Evolutionary conservation across 495 filamentous ascomycete genomes (phyloP).

Genomic region (Geopyxis carbonaria): DNA sequence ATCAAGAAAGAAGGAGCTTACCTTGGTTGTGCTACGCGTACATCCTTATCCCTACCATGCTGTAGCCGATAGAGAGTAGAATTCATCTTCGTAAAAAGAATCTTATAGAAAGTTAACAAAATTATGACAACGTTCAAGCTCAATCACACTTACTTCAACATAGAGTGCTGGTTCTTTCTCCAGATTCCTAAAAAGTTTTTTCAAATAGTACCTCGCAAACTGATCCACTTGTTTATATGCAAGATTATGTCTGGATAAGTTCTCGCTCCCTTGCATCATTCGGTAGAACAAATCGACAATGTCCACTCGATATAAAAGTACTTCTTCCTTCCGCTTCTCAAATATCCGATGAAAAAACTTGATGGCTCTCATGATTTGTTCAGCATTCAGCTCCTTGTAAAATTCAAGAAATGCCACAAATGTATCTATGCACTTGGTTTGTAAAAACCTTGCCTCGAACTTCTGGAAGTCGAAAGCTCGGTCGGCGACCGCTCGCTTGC

Average conservation of each 20-base stretch:
- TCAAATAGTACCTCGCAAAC: slow-evolving; percentile 63
- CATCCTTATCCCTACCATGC: slow-evolving; percentile 65
- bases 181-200: slow-evolving; percentile 57
- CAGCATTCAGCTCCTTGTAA: slow-evolving; percentile 62
- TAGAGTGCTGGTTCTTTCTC: slow-evolving; percentile 66
- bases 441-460: slow-evolving; percentile 63
- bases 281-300: slow-evolving; percentile 74
- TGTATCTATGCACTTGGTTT: slow-evolving; percentile 72
- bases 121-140: neutral
- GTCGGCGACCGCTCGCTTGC: slow-evolving; percentile 38
- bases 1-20: slow-evolving; percentile 4
- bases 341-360: slow-evolving; percentile 89
- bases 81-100: slow-evolving; percentile 87
- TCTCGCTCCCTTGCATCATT: slow-evolving; percentile 83
- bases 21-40: slow-evolving; percentile 34
- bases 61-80: slow-evolving; percentile 71
- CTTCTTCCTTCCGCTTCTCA: slow-evolving; percentile 81
- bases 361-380: slow-evolving; percentile 82
- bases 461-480: slow-evolving; percentile 86
- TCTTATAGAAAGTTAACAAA: neutral
- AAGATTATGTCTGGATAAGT: slow-evolving; percentile 43
- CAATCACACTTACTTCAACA: slow-evolving; percentile 37
- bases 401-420: slow-evolving; percentile 65
- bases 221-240: slow-evolving; percentile 85
- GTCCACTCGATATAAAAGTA: slow-evolving; percentile 77